Percentiles rank a stretch among this genome's conserved stretches.
Conservation (phyloP, 2,329 filamentous ascomycete species). For the Paecilomyces sp. region DNA sequence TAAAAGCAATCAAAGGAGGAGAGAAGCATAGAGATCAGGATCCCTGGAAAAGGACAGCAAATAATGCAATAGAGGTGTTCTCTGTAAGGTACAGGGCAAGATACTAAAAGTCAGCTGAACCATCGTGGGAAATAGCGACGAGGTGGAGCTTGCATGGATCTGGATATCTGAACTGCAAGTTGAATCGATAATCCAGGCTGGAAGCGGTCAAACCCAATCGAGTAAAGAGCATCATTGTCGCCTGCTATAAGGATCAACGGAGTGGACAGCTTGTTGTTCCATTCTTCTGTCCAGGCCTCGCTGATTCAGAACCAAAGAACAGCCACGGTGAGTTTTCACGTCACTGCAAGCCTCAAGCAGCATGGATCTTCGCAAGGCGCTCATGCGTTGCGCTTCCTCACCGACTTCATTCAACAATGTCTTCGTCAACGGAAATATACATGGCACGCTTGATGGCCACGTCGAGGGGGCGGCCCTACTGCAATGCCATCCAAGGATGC, state of each 20-base stretch:
- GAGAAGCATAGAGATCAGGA: background rate
- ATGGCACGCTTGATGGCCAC: background rate
- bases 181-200: background rate
- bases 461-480: background rate
- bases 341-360: background rate
- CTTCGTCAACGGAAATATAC: background rate
- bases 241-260: background rate
- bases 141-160: conserved; percentile 4
- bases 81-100: conserved; percentile 2
- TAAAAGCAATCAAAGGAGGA: background rate
- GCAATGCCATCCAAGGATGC: background rate
- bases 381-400: background rate
- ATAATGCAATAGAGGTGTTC: conserved; percentile 3
- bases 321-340: background rate
- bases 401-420: background rate
- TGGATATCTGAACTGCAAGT: background rate
- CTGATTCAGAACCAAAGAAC: background rate
- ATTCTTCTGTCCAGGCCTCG: background rate
- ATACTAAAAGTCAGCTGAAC: background rate
- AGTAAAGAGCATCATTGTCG: background rate
- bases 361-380: background rate
- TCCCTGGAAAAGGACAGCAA: conserved; percentile 1
- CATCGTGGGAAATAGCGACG: background rate
- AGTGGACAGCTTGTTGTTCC: background rate
- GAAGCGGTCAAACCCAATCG: background rate